Percentiles rank a stretch among this genome's conserved stretches.
These are phyloP conservation scores for Obelidium mucronatum DNA, from an alignment of 192 early-diverging fungal genomes.

Conservation along the genomic window DNA sequence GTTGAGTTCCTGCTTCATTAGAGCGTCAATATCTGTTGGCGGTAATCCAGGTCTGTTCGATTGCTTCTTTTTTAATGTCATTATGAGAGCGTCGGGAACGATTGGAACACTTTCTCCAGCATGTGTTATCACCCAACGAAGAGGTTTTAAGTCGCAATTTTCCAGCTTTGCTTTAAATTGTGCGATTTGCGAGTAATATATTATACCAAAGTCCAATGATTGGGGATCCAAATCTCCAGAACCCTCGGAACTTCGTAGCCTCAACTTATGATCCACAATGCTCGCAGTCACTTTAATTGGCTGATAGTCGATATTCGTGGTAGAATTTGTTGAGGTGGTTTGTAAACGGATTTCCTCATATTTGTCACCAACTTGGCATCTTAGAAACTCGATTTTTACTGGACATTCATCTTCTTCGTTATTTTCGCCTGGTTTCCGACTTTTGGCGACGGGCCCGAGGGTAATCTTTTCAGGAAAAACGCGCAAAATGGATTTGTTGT, in stretches of 20 bases:
- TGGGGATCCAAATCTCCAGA: conserved; percentile 36
- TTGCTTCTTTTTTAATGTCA: not conserved
- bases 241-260: conserved; percentile 26
- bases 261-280: conserved; percentile 49
- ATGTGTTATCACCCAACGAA: conserved; percentile 55
- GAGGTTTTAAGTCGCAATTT: conserved; percentile 36
- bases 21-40: not conserved
- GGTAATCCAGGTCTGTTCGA: conserved; percentile 4
- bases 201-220: conserved; percentile 47
- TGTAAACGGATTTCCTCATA: conserved; percentile 36
- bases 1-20: not conserved
- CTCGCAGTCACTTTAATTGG: conserved; percentile 25
- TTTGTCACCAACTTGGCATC: conserved; percentile 33
- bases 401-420: not conserved
- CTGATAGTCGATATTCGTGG: too few relatives aligned
- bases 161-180: conserved; percentile 42
- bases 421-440: not conserved
- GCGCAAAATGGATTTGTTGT: conserved; percentile 10
- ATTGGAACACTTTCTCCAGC: conserved; percentile 48
- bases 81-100: conserved; percentile 28
- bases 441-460: not conserved
- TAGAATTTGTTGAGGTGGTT: not conserved
- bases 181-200: conserved; percentile 54
- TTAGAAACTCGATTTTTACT: conserved; percentile 45
- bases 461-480: not conserved